phyloP scores from a whole-genome alignment of 1,139 yeast genomes.

The Geotrichum fermentans region DNA sequence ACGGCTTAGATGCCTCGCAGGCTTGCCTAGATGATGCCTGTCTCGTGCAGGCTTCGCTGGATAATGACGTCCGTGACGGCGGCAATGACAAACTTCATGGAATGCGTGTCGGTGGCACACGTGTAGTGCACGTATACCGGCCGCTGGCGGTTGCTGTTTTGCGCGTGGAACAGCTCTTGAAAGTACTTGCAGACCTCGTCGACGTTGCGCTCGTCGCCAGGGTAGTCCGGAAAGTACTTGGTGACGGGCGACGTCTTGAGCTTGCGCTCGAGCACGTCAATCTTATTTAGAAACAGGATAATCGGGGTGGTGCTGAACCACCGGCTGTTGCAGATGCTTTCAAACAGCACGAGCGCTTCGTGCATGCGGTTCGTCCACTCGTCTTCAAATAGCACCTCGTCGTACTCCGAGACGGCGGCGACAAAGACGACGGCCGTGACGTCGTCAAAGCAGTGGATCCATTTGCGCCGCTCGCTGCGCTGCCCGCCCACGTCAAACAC shows the following conservation, averaged over 20 bases:
- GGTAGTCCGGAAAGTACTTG: slow-evolving; percentile 30
- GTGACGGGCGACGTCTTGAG: slow-evolving; percentile 40
- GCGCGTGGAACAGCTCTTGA: slow-evolving; percentile 34
- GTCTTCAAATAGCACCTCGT: slow-evolving; percentile 87
- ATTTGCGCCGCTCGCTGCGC: slow-evolving; percentile 84
- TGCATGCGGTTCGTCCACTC: slow-evolving; percentile 84
- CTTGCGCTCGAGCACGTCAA: slow-evolving; percentile 74
- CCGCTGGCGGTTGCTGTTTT: slow-evolving; percentile 53
- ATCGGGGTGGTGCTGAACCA: slow-evolving; percentile 88
- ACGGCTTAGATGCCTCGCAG: background rate
- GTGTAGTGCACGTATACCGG: slow-evolving; percentile 88
- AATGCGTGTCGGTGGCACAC: slow-evolving; percentile 88
- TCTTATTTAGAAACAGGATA: slow-evolving; percentile 81
- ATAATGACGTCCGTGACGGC: slow-evolving; percentile 92
- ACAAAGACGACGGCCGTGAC: slow-evolving; percentile 87
- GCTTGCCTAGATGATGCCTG: slow-evolving; percentile 60
- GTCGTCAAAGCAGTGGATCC: slow-evolving; percentile 95
- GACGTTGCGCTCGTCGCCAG: slow-evolving; percentile 30
- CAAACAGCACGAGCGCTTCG: slow-evolving; percentile 81
- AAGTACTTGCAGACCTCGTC: slow-evolving; percentile 30
- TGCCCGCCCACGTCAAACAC: slow-evolving; percentile 98
- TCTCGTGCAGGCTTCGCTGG: slow-evolving; percentile 72
- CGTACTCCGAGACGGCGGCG: slow-evolving; percentile 89
- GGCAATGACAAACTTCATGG: slow-evolving; percentile 82
- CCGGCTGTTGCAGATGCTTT: slow-evolving; percentile 74